Evolutionary conservation across 2,329 filamentous ascomycete genomes (phyloP), one percentile per base, ranked within the genome.

Genomic region (Trichoderma pleuroti): DNA sequence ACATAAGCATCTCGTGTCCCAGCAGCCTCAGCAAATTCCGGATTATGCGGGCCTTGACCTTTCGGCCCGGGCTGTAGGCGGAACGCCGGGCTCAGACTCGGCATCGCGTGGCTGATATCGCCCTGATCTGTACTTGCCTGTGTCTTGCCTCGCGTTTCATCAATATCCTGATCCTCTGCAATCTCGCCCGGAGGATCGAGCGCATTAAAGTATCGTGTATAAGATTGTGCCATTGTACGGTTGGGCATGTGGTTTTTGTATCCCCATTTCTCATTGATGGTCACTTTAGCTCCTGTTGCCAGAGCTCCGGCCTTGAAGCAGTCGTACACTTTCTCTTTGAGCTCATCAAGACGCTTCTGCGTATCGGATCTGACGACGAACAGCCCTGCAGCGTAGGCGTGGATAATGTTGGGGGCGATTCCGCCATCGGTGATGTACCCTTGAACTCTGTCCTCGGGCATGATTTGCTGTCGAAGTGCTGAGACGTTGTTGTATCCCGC

Each of bases 51-150:
- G 0, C 85, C 84, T 52, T 71, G 68, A 1, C 52, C 54, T 26
- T 67, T 39, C 7, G 70, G 60, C 1, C 72, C 82, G 3, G 86
- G 82, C 18, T 78, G 80, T 70, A 89, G 87, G 30, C 81, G 80
- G 74, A 88, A 89, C 8, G 84, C 83, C 1, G 82, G 80, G 69
- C 82, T 86, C 46, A 90, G 76, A 67, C 84, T 86, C 49, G 87
- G 88, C 80, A 89, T 83, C 1, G 82, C 85, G 74, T 89, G 85
- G 73, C 85, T 88, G 68, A 90, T 77, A 72, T 90, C 83, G 0
- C 88, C 88, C 78, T 89, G 86, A 75, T 90, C 88, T 0, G 86
- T 88, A 73, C 85, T 87, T 5, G 87, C 87, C 74, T 81, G 83
- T n/a, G 83, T 84, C 28, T 78, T 75, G 0, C 83, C 83, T 5